These are phyloP conservation scores for Didymella arachidicola DNA, from an alignment of 2,329 filamentous ascomycete genomes.

Conservation along the genomic window DNA sequence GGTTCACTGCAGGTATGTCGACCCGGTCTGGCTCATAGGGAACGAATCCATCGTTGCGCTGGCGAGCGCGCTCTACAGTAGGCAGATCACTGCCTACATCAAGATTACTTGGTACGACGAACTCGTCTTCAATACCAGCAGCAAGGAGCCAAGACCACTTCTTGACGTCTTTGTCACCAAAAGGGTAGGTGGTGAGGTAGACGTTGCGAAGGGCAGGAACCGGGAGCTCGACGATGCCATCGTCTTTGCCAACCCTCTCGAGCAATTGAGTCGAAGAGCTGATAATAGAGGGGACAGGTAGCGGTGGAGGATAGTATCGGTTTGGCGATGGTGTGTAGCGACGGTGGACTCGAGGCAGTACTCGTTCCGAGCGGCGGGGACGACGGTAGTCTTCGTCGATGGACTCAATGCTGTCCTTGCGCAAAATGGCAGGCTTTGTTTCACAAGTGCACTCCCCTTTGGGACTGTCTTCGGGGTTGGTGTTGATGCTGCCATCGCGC, in stretches of 20 bases:
- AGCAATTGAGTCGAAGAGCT: slow-evolving; percentile 29
- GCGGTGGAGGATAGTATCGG: slow-evolving; percentile 4
- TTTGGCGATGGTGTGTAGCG: slow-evolving; percentile 18
- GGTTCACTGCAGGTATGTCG: slow-evolving; percentile 29
- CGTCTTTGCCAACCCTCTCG: slow-evolving; percentile 24
- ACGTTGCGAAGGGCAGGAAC: slow-evolving; percentile 25
- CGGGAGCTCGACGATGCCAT: slow-evolving; percentile 32
- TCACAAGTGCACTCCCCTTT: slow-evolving; percentile 12
- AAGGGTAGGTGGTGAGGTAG: slow-evolving; percentile 37
- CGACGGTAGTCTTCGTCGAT: slow-evolving; percentile 19
- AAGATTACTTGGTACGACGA: slow-evolving; percentile 10
- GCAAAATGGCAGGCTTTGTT: slow-evolving; percentile 13
- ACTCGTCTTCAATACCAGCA: slow-evolving; percentile 27
- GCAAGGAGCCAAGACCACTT: slow-evolving; percentile 36
- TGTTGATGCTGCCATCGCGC: slow-evolving; percentile 2
- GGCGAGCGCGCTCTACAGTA: slow-evolving; percentile 6
- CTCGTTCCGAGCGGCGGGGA: slow-evolving; percentile 19
- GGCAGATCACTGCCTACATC: slow-evolving; percentile 11
- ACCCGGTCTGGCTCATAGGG: slow-evolving; percentile 15
- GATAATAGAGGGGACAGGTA: slow-evolving; percentile 2
- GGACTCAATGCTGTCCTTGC: slow-evolving; percentile 22
- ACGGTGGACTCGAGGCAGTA: slow-evolving; percentile 9
- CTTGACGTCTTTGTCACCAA: slow-evolving; percentile 35
- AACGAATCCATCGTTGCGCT: slow-evolving; percentile 18
- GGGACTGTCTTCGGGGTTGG: slow-evolving; percentile 8